These are phyloP conservation scores for Arthrobotrys musiformis DNA, from an alignment of 2,329 filamentous ascomycete genomes.

Conservation along the genomic window DNA sequence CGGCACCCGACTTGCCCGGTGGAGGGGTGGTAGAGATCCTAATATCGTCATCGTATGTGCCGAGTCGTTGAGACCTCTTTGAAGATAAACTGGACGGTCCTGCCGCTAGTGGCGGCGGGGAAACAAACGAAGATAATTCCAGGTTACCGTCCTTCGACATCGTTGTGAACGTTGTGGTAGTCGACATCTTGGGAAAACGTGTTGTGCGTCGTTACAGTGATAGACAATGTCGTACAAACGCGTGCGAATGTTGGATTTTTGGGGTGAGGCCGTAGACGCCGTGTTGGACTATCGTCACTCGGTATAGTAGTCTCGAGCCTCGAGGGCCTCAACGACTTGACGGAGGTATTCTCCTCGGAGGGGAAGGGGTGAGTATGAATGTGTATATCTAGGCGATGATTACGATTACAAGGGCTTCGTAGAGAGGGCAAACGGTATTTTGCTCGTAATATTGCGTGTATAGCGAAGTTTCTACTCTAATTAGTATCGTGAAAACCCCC, in stretches of 20 bases:
- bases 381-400: not conserved
- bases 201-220: constrained; percentile 17
- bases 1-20: constrained; percentile 9
- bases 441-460: not conserved
- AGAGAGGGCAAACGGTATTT: not conserved
- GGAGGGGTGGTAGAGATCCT: constrained; percentile 37
- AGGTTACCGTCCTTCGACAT: constrained; percentile 18
- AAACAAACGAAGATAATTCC: constrained; percentile 25
- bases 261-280: constrained; percentile 3
- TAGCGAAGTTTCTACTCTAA: not conserved
- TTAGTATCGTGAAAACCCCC: not conserved
- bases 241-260: constrained; percentile 6
- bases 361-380: not conserved
- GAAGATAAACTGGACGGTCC: constrained; percentile 10
- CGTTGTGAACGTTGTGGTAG: constrained; percentile 27
- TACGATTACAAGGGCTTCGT: not conserved
- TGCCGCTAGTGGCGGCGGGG: not conserved
- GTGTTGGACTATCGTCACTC: not conserved
- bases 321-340: not conserved
- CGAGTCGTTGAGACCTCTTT: constrained; percentile 2
- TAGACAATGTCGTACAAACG: not conserved
- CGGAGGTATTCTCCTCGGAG: not conserved
- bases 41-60: constrained; percentile 17
- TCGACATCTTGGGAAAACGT: constrained; percentile 33
- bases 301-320: not conserved